Evolutionary conservation across 108 stramenopile genomes (phyloP), one percentile per base, ranked within the genome.

Genomic region (Fragilaria crotonensis): DNA sequence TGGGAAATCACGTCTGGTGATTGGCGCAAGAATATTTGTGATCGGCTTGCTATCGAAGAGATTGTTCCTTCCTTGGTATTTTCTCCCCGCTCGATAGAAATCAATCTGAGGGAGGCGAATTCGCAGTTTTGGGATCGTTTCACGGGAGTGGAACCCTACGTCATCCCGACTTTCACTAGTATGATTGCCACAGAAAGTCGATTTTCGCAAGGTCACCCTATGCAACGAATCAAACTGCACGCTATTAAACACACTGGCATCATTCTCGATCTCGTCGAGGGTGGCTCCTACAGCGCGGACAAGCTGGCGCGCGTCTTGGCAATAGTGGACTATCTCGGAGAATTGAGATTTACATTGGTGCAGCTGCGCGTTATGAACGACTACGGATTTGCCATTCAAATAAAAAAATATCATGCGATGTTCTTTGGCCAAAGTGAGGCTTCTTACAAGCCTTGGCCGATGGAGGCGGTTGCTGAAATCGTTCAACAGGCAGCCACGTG

Each of bases 311-410:
- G 54, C 3, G 29, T 32, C 33, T 25, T 9, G 11, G 56, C 3
- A 41, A 30, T 66, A 30, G 31, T 53, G 4, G 11, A 45, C 31
- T 58, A 2, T 25, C 45, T 63, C 19, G 30, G 19, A 17, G n/a
- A 27, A 36, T 50, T 70, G 3, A 68, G 68, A 21, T 52, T 76
- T 33, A 66, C 56, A 30, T 11, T 66, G 23, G 45, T 70, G 25
- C 74, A 76, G 26, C 25, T 76, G 47, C 49, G 60, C 1, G 33
- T 76, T 9, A 19, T 58, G 2, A 54, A 44, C 29, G 60, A 76
- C 33, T 46, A 48, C 28, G 68, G 58, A 51, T 64, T 54, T 32
- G 56, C 41, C 17, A 20, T 63, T 31, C 41, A 57, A 2, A 33
- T 44, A 29, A 44, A 63, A 25, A 56, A 5, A 5, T 30, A 32